phyloP scores from a whole-genome alignment of 306 rosid genomes.

The Vigna nakashimae region DNA sequence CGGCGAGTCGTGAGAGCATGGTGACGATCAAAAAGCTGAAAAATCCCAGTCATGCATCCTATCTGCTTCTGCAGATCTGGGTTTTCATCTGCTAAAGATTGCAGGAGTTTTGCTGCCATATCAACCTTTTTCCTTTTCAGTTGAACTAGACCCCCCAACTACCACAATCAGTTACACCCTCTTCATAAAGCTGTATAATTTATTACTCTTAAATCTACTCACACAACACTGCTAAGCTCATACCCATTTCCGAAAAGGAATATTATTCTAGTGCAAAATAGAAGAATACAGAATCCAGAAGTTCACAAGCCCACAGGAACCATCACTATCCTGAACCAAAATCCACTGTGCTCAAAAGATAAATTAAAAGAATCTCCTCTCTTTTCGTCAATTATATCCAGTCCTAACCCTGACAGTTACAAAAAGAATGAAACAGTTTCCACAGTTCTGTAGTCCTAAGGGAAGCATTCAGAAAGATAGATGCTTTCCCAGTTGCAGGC shows the following conservation, averaged over 20 bases:
- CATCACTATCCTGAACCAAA: slow-evolving; percentile 41
- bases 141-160: slow-evolving; percentile 33
- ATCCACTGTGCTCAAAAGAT: slow-evolving; percentile 31
- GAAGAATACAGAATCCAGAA: slow-evolving; percentile 40
- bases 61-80: slow-evolving; percentile 96
- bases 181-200: slow-evolving; percentile 40
- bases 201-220: slow-evolving; percentile 46
- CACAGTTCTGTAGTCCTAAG: slow-evolving; percentile 22
- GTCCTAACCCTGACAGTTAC: slow-evolving; percentile 22
- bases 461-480: slow-evolving; percentile 11
- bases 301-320: slow-evolving; percentile 39
- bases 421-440: slow-evolving; percentile 49
- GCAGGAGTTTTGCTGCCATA: slow-evolving; percentile 91
- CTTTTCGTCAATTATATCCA: slow-evolving; percentile 32
- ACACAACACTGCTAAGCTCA: slow-evolving; percentile 42
- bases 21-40: slow-evolving; percentile 85
- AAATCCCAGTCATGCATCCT: slow-evolving; percentile 92
- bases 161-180: slow-evolving; percentile 40
- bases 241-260: slow-evolving; percentile 38
- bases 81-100: slow-evolving; percentile 90
- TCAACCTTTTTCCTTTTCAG: slow-evolving; percentile 45
- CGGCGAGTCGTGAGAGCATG: slow-evolving; percentile 61
- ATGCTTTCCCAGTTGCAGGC: neutral
- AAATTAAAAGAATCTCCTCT: slow-evolving; percentile 27
- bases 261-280: slow-evolving; percentile 22